Base-by-base conservation (phyloP, 2,329 filamentous ascomycete genomes). In the Ascochyta viciae-villosae region DNA sequence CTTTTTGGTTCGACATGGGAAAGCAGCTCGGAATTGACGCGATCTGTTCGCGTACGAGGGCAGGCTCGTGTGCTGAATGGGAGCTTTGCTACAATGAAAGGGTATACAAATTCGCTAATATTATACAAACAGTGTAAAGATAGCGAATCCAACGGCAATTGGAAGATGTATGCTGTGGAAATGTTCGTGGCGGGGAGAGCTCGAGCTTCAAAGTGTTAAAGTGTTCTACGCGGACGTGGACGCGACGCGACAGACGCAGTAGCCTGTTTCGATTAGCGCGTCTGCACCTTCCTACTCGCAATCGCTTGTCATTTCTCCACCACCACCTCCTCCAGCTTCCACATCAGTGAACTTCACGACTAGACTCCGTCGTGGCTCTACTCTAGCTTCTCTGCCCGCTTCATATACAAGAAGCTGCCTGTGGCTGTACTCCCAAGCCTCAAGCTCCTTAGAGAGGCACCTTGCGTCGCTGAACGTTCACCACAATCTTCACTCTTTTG, bases 131-230 rank as follows among this genome's bases (percentile, higher is more conserved):
- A 13, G 7, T 19, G 16, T 33, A 26, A 44, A 24, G 40, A 33
- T 19, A 9, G 27, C 3, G 35, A 29, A 26, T 24, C 35, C 6
- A 19, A 16, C 40, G 33, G 40, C 42, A 24, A 47, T 45, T 42
- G 37, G 23, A 3, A 42, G 15, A 12, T 26, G 13, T 24, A 15
- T 6, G 10, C 24, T 9, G 40, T 50, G 41, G 35, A 37, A 47
- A 43, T 38, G 53, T 39, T 39, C 42, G 53, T 56, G 47, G 59
- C 53, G 52, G 56, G 54, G 42, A 58, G 38, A 57, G 56, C 59
- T 59, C 37, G 42, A 57, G 51, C 50, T 43, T 48, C 22, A 26
- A 50, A 53, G 52, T 50, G 53, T 31, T 31, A 31, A 31, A 15
- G 10, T 13, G 47, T 50, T 46, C 46, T 47, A 47, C 37, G 35